phyloP scores from a whole-genome alignment of 495 filamentous ascomycete genomes.

The Xylaria bambusicola region DNA sequence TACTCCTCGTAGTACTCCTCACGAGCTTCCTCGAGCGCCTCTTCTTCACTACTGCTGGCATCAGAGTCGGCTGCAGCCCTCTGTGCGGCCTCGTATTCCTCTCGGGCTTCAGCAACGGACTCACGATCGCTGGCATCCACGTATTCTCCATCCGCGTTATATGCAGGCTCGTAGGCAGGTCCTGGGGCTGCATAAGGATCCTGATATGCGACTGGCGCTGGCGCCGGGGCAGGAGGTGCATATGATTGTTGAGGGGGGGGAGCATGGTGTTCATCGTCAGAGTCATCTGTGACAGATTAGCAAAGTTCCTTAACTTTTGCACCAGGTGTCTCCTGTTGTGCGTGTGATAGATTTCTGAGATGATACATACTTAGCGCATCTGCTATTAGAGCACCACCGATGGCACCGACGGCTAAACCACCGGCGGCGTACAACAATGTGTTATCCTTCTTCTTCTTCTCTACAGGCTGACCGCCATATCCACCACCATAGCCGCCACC shows the following conservation, averaged over 20 bases:
- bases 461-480: constrained; percentile 19
- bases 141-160: constrained; percentile 40
- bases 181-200: constrained; percentile 21
- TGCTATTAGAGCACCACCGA: constrained; percentile 58
- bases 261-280: constrained; percentile 31
- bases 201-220: no score
- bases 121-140: constrained; percentile 43
- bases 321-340: no score
- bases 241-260: constrained; percentile 22
- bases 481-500: neutral
- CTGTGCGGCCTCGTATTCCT: constrained; percentile 42
- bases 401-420: constrained; percentile 57
- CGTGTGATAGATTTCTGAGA: no score
- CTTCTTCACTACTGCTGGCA: constrained; percentile 45
- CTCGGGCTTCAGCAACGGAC: constrained; percentile 39
- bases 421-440: constrained; percentile 53
- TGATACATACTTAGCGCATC: constrained; percentile 52
- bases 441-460: constrained; percentile 51
- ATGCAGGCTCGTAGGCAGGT: constrained; percentile 30
- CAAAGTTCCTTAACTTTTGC: neutral
- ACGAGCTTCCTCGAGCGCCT: constrained; percentile 45
- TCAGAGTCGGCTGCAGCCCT: constrained; percentile 36
- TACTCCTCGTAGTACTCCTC: constrained; percentile 51
- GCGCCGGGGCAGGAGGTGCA: constrained; percentile 19
- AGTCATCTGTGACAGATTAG: constrained; percentile 2